phyloP scores from a whole-genome alignment of 257 asterid species.

The Gynochthodes officinalis region DNA sequence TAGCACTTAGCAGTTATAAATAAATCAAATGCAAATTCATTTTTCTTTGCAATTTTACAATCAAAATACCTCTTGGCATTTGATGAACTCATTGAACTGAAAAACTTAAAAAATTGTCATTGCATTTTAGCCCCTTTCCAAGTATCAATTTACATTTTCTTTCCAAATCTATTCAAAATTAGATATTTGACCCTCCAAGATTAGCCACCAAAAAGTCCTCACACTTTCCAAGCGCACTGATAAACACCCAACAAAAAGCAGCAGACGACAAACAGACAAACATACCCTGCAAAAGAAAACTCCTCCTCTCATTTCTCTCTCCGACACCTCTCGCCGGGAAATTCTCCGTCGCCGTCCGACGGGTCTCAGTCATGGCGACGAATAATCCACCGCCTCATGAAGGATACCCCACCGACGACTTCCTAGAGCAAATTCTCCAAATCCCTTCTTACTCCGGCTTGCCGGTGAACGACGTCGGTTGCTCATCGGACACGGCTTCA shows the following conservation, averaged over 20 bases:
- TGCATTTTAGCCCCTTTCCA: neutral
- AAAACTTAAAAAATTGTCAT: no score
- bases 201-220: constrained; percentile 17
- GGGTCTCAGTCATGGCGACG: constrained; percentile 34
- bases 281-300: constrained; percentile 15
- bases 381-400: constrained; percentile 51
- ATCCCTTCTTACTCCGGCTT: constrained; percentile 63
- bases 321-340: constrained; percentile 11
- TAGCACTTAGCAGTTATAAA: no score
- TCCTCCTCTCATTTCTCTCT: constrained; percentile 12
- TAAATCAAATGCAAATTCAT: neutral
- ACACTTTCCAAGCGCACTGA: constrained; percentile 29
- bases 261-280: constrained; percentile 23
- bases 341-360: constrained; percentile 14
- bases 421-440: constrained; percentile 78
- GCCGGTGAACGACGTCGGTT: constrained; percentile 42
- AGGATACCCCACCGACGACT: constrained; percentile 61
- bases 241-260: constrained; percentile 15
- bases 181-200: neutral
- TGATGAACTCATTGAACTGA: neutral
- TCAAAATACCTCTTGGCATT: neutral
- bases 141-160: neutral
- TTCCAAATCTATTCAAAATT: neutral
- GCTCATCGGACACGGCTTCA: constrained; percentile 48
- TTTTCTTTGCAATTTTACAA: neutral